Percentiles rank a stretch among this genome's conserved stretches.
Conservation (phyloP, 257 asterid species). For the Nemophila menziesii region DNA sequence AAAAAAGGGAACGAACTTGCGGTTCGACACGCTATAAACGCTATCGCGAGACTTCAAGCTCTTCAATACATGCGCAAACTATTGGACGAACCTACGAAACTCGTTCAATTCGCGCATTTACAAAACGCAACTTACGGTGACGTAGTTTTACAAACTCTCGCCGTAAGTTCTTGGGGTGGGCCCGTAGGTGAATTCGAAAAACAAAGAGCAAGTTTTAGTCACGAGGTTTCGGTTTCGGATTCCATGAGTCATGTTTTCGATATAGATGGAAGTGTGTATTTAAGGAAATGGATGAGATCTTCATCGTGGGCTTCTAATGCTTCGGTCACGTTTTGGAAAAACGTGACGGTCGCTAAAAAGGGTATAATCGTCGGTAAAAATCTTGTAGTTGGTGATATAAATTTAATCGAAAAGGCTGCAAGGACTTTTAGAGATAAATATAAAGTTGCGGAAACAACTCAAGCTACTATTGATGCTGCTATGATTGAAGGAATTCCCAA, state of each 20-base stretch:
- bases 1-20: constrained; percentile 68
- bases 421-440: constrained; percentile 54
- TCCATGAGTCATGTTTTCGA: constrained; percentile 44
- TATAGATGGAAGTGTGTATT: constrained; percentile 79
- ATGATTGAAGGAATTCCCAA: constrained; percentile 96
- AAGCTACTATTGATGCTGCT: constrained; percentile 92
- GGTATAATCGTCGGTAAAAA: constrained; percentile 74
- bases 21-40: constrained; percentile 36
- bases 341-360: constrained; percentile 18
- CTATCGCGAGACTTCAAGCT: constrained; percentile 80
- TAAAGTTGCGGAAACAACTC: constrained; percentile 75
- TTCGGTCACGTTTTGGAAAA: constrained; percentile 77
- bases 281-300: constrained; percentile 88
- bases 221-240: constrained; percentile 32
- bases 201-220: constrained; percentile 14
- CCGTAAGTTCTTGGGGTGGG: constrained; percentile 89
- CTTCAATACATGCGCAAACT: constrained; percentile 63
- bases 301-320: constrained; percentile 64
- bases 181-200: constrained; percentile 32
- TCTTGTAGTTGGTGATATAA: constrained; percentile 60
- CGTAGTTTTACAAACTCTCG: constrained; percentile 70
- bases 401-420: constrained; percentile 69
- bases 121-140: constrained; percentile 74
- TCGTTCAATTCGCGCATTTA: constrained; percentile 65
- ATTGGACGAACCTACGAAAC: constrained; percentile 75